Base-by-base conservation (phyloP, 2,329 filamentous ascomycete genomes). In the Fusarium foetens region DNA sequence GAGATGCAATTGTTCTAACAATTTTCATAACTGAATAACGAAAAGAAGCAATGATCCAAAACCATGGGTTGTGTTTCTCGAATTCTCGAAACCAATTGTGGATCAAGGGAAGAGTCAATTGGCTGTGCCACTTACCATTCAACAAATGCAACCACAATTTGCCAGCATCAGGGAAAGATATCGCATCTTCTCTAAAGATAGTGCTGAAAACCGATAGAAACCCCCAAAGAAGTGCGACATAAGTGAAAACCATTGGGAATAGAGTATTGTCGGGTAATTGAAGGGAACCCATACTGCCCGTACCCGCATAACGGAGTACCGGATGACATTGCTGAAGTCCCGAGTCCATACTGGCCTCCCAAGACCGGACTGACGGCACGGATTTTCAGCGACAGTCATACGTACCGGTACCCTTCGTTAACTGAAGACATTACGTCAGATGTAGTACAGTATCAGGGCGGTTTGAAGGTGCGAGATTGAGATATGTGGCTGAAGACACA, bases 51-150 rank as follows among this genome's bases (percentile, higher is more conserved):
- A 19, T 4, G 8, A 14, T 19, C 35, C 25, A 38, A 64, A 45
- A 27, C 17, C 38, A 27, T n/a, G 62, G 49, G 36, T n/a, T 12
- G 19, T 33, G 45, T 61, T 66, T 66, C 35, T 51, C 58, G 53
- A 63, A 41, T 19, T 25, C 35, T 41, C 45, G 62, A 66, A 66
- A 66, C 64, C 51, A 66, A 46, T 52, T 68, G 48, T 68, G 65
- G 64, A 51, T 31, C 45, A 8, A 39, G 11, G 29, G n/a, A 51
- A 25, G 49, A 39, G 23, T 39, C 19, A 27, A 39, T 53, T 19
- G 23, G 49, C 17, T 19, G 29, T 16, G 31, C n/a, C n/a, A 38
- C 49, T 39, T n/a, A 27, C 23, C 23, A 13, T 52, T 27, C 33
- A 16, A 27, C 23, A 27, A 27, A 38, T 21, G 17, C 13, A 27